Percentiles rank a stretch among this genome's conserved stretches.
phyloP scores from a whole-genome alignment of 345 rosid species.

The Carallia brachiata region DNA sequence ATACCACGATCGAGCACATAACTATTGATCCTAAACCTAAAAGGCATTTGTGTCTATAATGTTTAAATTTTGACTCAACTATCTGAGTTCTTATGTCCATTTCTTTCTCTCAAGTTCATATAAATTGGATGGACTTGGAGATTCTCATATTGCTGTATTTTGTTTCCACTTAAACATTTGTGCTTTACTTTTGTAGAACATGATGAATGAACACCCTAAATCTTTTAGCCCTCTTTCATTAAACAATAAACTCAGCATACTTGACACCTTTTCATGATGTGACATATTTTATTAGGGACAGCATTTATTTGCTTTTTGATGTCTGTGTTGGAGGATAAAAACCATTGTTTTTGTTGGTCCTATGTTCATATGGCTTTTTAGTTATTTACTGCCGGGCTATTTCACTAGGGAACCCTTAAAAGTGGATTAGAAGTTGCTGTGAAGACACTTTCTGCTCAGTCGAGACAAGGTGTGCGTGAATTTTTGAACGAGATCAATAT shows the following conservation, averaged over 20 bases:
- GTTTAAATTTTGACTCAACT: too few relatives aligned
- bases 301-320: background rate
- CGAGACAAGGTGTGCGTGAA: constrained; percentile 77
- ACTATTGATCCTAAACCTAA: too few relatives aligned
- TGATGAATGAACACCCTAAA: background rate
- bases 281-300: constrained; percentile 4
- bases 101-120: too few relatives aligned
- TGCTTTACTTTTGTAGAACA: background rate
- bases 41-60: too few relatives aligned
- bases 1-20: too few relatives aligned
- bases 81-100: too few relatives aligned
- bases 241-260: background rate
- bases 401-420: constrained; percentile 55
- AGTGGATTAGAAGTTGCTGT: constrained; percentile 67
- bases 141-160: background rate
- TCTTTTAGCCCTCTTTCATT: background rate
- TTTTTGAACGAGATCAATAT: constrained; percentile 73
- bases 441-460: constrained; percentile 65
- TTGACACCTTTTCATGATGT: background rate
- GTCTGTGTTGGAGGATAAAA: background rate
- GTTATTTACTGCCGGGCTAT: constrained; percentile 10
- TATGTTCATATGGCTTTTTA: background rate
- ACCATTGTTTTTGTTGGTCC: background rate
- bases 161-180: background rate
- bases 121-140: too few relatives aligned